A percentile compares a stretch with the other conserved stretches of the same genome.
These are phyloP conservation scores for Backusella macrospora DNA, from an alignment of 192 early-diverging fungal species.

Conservation along the genomic window DNA sequence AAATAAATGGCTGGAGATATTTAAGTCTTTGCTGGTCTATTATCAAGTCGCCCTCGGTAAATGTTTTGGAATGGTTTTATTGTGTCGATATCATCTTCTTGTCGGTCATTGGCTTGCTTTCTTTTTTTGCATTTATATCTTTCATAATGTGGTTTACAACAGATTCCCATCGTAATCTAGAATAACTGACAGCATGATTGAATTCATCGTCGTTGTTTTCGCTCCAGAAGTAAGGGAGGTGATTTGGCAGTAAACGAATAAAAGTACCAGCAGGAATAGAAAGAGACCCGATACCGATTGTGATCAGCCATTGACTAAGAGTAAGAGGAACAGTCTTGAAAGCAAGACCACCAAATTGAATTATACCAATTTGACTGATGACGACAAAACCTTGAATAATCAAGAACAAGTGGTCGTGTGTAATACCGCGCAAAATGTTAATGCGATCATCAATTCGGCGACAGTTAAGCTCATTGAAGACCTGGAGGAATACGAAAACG, in stretches of 20 bases:
- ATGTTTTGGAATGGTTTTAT: too few species aligned
- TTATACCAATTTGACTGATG: slow-evolving; percentile 77
- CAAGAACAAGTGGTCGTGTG: slow-evolving; percentile 78
- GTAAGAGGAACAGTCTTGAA: slow-evolving; percentile 80
- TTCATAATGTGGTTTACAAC: slow-evolving; percentile 12
- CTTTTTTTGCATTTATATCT: slow-evolving; percentile 12
- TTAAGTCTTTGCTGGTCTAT: not conserved
- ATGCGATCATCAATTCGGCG: slow-evolving; percentile 74
- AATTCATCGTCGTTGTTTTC: slow-evolving; percentile 47
- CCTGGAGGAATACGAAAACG: slow-evolving; percentile 90
- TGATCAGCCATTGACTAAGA: slow-evolving; percentile 72
- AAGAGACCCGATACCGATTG: slow-evolving; percentile 75
- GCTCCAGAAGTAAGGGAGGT: slow-evolving; percentile 23
- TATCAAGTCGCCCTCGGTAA: not conserved
- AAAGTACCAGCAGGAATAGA: slow-evolving; percentile 72
- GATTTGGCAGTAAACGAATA: slow-evolving; percentile 73
- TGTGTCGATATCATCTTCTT: not conserved
- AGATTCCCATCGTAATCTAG: slow-evolving; percentile 31
- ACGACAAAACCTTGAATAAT: slow-evolving; percentile 62
- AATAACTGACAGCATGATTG: slow-evolving; percentile 26
- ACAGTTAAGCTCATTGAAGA: slow-evolving; percentile 96
- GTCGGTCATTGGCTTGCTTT: slow-evolving; percentile 4
- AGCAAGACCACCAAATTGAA: slow-evolving; percentile 82
- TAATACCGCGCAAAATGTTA: slow-evolving; percentile 87
- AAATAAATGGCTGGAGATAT: not conserved